Conservation (phyloP, 257 asterid genomes). For the Vinca minor region DNA sequence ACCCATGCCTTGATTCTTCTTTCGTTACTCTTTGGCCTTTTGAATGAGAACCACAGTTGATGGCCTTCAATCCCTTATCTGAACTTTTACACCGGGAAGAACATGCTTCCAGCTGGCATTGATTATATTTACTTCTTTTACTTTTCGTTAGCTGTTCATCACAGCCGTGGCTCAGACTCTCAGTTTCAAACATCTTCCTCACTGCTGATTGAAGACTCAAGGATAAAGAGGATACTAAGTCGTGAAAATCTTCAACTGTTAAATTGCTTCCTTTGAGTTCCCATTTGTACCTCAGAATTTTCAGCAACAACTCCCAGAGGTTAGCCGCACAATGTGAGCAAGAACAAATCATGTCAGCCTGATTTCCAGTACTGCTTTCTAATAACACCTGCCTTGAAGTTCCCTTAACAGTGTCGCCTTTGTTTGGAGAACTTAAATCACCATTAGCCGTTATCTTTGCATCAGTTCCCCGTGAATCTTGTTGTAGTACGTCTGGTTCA, state of each 20-base stretch:
- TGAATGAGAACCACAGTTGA: slow-evolving; percentile 54
- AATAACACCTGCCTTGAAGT: slow-evolving; percentile 18
- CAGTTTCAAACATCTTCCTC: slow-evolving; percentile 29
- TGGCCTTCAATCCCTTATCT: slow-evolving; percentile 16
- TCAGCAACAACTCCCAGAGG: slow-evolving; percentile 40
- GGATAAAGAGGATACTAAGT: slow-evolving; percentile 63
- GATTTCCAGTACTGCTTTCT: slow-evolving; percentile 18
- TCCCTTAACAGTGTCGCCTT: slow-evolving; percentile 23
- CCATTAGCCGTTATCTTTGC: slow-evolving; percentile 21
- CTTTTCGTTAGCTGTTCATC: slow-evolving; percentile 16
- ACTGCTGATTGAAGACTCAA: slow-evolving; percentile 55
- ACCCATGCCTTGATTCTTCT: slow-evolving; percentile 19
- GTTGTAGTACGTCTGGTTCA: slow-evolving; percentile 24
- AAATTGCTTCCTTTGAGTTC: slow-evolving; percentile 27
- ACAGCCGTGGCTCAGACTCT: slow-evolving; percentile 12
- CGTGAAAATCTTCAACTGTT: slow-evolving; percentile 59
- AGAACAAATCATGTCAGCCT: slow-evolving; percentile 40
- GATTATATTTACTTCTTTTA: slow-evolving; percentile 14
- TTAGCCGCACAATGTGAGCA: slow-evolving; percentile 56
- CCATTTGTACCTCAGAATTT: slow-evolving; percentile 34
- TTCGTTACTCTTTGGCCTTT: slow-evolving; percentile 7
- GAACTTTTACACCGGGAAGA: slow-evolving; percentile 14
- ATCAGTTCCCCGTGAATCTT: slow-evolving; percentile 23
- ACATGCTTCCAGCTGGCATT: slow-evolving; percentile 13
- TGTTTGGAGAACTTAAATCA: slow-evolving; percentile 19